Conservation (phyloP, 441 rosid genomes). For the Monsonia emarginata region DNA sequence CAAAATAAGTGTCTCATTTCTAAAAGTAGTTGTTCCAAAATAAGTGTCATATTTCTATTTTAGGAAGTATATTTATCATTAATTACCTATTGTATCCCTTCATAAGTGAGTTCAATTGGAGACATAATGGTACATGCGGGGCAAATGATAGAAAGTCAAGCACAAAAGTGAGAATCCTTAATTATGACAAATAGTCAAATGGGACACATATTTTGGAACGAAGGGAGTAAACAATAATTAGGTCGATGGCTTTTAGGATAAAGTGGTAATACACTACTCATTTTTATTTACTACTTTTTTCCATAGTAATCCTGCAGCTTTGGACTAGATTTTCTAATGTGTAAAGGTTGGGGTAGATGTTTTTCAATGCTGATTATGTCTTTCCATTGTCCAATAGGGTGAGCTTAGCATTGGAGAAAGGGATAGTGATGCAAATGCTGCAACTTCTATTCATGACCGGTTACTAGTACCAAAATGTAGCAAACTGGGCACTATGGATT, state of each 20-base stretch:
- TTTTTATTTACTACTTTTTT: not conserved
- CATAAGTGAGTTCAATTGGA: too few relatives aligned
- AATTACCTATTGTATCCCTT: too few relatives aligned
- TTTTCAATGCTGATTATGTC: constrained; percentile 10
- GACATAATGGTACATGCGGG: too few relatives aligned
- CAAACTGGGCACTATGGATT: constrained; percentile 17
- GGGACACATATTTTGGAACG: too few relatives aligned
- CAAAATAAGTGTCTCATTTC: too few relatives aligned
- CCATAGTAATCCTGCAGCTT: not conserved
- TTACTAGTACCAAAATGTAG: constrained; percentile 18
- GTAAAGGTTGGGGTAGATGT: constrained; percentile 7
- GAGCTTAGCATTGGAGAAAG: constrained; percentile 20
- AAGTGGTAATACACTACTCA: not conserved
- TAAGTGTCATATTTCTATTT: too few relatives aligned
- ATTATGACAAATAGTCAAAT: too few relatives aligned
- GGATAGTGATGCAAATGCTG: constrained; percentile 15
- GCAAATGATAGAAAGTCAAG: too few relatives aligned
- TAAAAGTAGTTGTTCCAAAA: too few relatives aligned
- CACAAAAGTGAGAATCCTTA: too few relatives aligned
- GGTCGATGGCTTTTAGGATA: not conserved
- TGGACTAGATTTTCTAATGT: not conserved
- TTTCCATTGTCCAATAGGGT: constrained; percentile 32
- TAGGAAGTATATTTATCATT: too few relatives aligned
- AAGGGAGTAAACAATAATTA: not conserved
- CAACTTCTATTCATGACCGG: constrained; percentile 19